Evolutionary conservation across 1,139 yeast species (phyloP).

Genomic region (Pneumocystis canis): DNA sequence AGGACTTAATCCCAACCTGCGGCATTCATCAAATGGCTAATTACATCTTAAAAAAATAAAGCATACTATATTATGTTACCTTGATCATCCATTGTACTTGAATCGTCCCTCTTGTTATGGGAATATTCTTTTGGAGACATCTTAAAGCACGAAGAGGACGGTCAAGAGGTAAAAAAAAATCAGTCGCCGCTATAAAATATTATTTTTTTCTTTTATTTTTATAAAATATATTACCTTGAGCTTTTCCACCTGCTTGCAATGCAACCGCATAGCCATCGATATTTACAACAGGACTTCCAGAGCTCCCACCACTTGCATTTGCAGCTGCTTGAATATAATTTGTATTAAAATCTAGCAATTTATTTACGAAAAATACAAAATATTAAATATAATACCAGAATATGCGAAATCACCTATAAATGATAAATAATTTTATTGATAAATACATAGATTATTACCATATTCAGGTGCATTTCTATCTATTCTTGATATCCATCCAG

Average conservation of each 20-base stretch:
- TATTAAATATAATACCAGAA: neutral
- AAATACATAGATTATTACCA: slow-evolving; percentile 69
- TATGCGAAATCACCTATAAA: neutral
- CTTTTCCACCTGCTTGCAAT: slow-evolving; percentile 84
- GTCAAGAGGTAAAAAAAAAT: slow-evolving; percentile 74
- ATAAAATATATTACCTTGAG: slow-evolving; percentile 19
- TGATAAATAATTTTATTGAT: neutral
- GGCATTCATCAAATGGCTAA: slow-evolving; percentile 77
- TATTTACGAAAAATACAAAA: neutral
- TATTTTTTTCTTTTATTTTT: neutral
- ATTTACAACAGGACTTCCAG: slow-evolving; percentile 89
- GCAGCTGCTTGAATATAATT: slow-evolving; percentile 96
- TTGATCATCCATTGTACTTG: slow-evolving; percentile 66
- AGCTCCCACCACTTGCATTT: slow-evolving; percentile 86
- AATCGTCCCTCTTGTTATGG: slow-evolving; percentile 70
- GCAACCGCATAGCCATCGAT: slow-evolving; percentile 82
- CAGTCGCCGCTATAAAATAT: slow-evolving; percentile 61
- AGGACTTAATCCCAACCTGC: slow-evolving; percentile 65
- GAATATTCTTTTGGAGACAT: slow-evolving; percentile 45
- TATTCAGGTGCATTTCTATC: slow-evolving; percentile 94
- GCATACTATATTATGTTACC: slow-evolving; percentile 24
- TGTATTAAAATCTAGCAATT: slow-evolving; percentile 59
- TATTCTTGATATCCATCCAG: slow-evolving; percentile 78
- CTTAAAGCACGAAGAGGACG: slow-evolving; percentile 68
- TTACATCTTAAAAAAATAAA: neutral